Evolutionary conservation across 1,284 basidiomycete genomes (phyloP).

Genomic region (Sutorius eximius): DNA sequence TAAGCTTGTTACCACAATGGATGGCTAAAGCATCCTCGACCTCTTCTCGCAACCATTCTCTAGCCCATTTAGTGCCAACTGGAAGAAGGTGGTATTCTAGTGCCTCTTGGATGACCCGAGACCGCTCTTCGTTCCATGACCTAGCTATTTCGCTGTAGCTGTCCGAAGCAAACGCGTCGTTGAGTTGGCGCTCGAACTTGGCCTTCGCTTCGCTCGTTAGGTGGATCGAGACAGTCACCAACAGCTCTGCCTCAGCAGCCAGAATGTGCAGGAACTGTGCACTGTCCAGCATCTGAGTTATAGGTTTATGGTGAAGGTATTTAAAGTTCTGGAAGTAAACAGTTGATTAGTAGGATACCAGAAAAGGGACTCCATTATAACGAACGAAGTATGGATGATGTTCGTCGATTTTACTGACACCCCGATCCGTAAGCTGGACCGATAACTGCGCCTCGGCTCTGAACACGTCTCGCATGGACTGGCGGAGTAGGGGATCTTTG

Average conservation of each 20-base stretch:
- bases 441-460: conserved; percentile 78
- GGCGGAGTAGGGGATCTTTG: conserved; percentile 88
- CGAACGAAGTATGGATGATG: conserved; percentile 87
- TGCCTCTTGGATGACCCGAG: conserved; percentile 76
- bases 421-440: conserved; percentile 88
- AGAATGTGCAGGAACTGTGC: conserved; percentile 92
- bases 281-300: conserved; percentile 67
- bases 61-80: conserved; percentile 81
- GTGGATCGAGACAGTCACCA: conserved; percentile 77
- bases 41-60: conserved; percentile 88
- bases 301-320: conserved; percentile 85
- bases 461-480: conserved; percentile 79
- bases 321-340: conserved; percentile 80
- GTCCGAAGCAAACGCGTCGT: conserved; percentile 83
- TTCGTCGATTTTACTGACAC: conserved; percentile 88
- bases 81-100: conserved; percentile 83
- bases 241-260: conserved; percentile 84
- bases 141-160: conserved; percentile 82
- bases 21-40: conserved; percentile 82
- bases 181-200: conserved; percentile 72
- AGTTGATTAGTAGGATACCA: conserved; percentile 6
- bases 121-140: conserved; percentile 92
- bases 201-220: conserved; percentile 65
- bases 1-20: conserved; percentile 66
- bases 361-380: conserved; percentile 18